Conservation (phyloP, 371 early-diverging fungal genomes). For the Haplosporangium sp. region DNA sequence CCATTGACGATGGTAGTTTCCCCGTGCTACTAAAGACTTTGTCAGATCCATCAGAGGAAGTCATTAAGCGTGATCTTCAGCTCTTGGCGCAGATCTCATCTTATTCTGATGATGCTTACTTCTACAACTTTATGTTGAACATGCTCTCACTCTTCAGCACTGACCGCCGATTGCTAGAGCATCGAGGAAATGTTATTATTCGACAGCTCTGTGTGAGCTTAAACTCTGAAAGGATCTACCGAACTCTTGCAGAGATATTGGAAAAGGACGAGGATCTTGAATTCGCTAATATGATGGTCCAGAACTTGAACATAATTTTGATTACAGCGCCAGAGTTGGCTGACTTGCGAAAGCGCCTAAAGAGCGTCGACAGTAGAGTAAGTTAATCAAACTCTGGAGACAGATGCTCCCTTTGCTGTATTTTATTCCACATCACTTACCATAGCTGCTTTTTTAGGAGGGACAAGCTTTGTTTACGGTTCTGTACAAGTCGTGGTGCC, state of each 20-base stretch:
- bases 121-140: slow-evolving; percentile 81
- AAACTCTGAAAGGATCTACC: slow-evolving; percentile 88
- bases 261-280: slow-evolving; percentile 89
- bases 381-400: background rate
- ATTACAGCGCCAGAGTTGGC: slow-evolving; percentile 92
- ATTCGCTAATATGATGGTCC: slow-evolving; percentile 93
- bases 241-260: slow-evolving; percentile 83
- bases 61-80: slow-evolving; percentile 84
- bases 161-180: slow-evolving; percentile 86
- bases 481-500: slow-evolving; percentile 92
- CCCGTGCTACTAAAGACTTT: slow-evolving; percentile 86
- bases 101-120: slow-evolving; percentile 82
- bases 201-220: slow-evolving; percentile 89
- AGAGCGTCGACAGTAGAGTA: slow-evolving; percentile 74
- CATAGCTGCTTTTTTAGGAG: slow-evolving; percentile 53
- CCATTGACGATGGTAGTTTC: slow-evolving; percentile 84
- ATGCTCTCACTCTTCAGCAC: slow-evolving; percentile 88
- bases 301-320: slow-evolving; percentile 91
- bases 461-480: slow-evolving; percentile 80
- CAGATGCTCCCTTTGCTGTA: background rate
- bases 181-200: slow-evolving; percentile 88
- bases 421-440: background rate
- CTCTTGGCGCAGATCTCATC: slow-evolving; percentile 93
- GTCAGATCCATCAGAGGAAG: slow-evolving; percentile 91
- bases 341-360: slow-evolving; percentile 78